Conservation (phyloP, 2,329 filamentous ascomycete species). For the Stachybotrys chlorohalonatus region DNA sequence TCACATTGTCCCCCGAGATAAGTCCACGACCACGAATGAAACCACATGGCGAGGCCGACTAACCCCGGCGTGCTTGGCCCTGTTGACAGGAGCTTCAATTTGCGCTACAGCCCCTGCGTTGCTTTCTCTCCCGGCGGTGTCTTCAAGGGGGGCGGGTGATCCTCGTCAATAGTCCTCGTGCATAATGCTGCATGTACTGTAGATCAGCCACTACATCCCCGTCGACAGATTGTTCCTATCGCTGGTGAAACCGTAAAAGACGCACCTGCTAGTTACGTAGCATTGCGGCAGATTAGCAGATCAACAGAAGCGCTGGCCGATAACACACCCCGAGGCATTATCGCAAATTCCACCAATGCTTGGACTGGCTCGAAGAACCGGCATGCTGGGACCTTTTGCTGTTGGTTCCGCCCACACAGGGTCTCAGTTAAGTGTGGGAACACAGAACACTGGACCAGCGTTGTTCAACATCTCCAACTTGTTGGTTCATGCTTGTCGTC, state of each 20-base stretch:
- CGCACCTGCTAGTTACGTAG: too few relatives aligned
- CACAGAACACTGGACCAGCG: not conserved
- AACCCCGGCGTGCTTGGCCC: not conserved
- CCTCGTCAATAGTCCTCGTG: not conserved
- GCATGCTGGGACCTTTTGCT: not conserved
- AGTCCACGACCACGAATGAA: not conserved
- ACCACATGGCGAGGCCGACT: not conserved
- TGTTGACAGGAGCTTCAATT: not conserved
- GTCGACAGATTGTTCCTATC: too few relatives aligned
- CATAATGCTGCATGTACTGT: not conserved
- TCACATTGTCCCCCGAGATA: not conserved
- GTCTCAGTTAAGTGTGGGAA: not conserved
- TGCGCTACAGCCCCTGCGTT: not conserved
- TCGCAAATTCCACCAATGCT: too few relatives aligned
- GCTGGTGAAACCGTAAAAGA: too few relatives aligned
- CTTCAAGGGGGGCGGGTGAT: not conserved
- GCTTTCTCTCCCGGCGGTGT: not conserved
- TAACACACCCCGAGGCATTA: too few relatives aligned
- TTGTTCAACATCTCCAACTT: not conserved
- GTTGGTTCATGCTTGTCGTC: not conserved
- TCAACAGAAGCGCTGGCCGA: too few relatives aligned
- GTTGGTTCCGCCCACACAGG: not conserved
- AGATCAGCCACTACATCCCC: too few relatives aligned
- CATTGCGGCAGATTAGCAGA: too few relatives aligned
- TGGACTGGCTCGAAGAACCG: not conserved